These are phyloP conservation scores for Bolboschoenoplectus hybrid DNA, from an alignment of 202 grass and related monocot genomes.

Conservation along the genomic window DNA sequence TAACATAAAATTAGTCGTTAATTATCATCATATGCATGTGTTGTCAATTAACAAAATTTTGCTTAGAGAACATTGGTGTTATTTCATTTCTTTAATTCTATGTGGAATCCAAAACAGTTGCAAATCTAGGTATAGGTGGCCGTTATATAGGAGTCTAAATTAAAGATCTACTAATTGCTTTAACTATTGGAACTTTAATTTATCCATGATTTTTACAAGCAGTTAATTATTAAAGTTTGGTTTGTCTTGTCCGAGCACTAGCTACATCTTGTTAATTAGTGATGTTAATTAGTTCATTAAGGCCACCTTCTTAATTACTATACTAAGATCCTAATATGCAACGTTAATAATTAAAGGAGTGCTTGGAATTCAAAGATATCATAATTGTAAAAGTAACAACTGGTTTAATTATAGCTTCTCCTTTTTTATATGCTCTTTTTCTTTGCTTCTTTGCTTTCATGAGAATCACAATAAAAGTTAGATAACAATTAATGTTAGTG, in stretches of 20 bases:
- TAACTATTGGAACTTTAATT: not conserved
- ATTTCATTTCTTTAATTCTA: not conserved
- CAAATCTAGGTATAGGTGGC: not conserved
- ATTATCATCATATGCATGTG: too few species aligned
- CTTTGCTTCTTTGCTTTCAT: not conserved
- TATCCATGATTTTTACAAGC: not conserved
- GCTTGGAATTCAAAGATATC: not conserved
- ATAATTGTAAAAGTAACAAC: not conserved
- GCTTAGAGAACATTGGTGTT: not conserved
- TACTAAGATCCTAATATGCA: not conserved
- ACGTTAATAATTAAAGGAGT: not conserved
- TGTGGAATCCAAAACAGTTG: not conserved
- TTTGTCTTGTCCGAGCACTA: not conserved
- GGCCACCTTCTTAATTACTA: not conserved
- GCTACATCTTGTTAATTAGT: not conserved
- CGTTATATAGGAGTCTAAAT: not conserved
- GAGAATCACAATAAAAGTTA: too few species aligned
- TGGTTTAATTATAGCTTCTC: not conserved
- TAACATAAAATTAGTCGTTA: too few species aligned
- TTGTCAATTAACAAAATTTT: too few species aligned
- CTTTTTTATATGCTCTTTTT: not conserved
- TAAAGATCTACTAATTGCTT: not conserved
- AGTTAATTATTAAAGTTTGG: not conserved
- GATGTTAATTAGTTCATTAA: not conserved
- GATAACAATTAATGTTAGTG: too few species aligned